Base-by-base conservation (phyloP, 2,329 filamentous ascomycete species). In the Xenoacremonium recifei region DNA sequence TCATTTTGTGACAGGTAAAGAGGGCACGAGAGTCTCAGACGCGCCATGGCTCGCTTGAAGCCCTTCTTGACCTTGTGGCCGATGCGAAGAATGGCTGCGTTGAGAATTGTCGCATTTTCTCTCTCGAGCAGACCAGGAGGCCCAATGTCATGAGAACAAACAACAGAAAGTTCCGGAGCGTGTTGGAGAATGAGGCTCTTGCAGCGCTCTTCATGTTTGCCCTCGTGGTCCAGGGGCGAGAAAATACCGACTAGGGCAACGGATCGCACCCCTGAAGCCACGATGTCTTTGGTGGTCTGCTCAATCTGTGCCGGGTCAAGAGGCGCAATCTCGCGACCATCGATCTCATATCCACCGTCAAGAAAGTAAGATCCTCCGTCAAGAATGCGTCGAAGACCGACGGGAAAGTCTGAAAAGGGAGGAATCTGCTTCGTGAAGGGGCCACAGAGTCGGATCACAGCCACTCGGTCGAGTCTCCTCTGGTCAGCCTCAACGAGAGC, bases 51-150 rank as follows among this genome's bases (percentile, higher is more conserved):
- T 27, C 60, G 60, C 37, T 66, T 62, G 51, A 79, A 78, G 1
- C 70, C 68, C 6, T 57, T 57, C 48, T 73, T 76, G 5, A 73
- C 73, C 35, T 64, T 65, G 11, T 65, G 63, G 0, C 72, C 75
- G 21, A 73, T 72, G 5, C 64, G 57, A 12, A 77, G 60, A 35
- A 79, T 72, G 6, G 75, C 69, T 3, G 75, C 75, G 42, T 79
- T 79, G 35, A 79, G 63, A 16, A 79, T 76, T 3, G 73, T 72
- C 4, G 76, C 75, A 58, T 79, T 79, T 51, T 79, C 76, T 15
- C 76, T 47, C 47, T 69, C 66, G 10, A 74, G 47, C 1, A 74
- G 53, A 1, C 73, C 73, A 0, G 68, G 67, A 2, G 65, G 66
- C 1, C 68, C 71, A 15, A 75, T 68, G 18, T 67, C 59, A 25